Base-by-base conservation (phyloP, 148 eudicot species). In the Rheum nobile region DNA sequence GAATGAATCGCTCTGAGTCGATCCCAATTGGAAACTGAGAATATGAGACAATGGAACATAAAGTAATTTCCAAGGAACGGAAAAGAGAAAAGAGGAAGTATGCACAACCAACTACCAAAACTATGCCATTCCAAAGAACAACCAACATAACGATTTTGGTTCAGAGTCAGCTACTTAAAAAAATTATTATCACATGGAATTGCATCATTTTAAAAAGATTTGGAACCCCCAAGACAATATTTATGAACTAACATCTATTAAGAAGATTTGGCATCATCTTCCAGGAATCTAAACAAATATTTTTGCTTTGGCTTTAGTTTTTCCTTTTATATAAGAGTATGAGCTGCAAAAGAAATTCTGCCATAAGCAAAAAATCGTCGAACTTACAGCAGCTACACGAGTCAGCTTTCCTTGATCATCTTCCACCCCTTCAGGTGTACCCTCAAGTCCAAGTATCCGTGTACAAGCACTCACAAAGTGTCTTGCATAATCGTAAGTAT, bases 391-490 rank as follows among this genome's bases (percentile, higher is more conserved):
- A 82, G 98, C 96, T 46, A 94, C 98, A 78, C 98, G 97, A 34
- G 97, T 94, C 75, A 94, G 83, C 83, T 89, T 88, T 67, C 97
- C 98, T 80, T 94, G 95, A 79, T 91, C 96, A 83, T 94, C 97
- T 77, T 84, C 87, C 31, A 94, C 98, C 72, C 98, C 98, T 85
- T 94, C 98, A 43, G 98, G 98, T 72, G 97, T 94, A 74, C 98
- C 98, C 82, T 94, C 98, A 74, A 94, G 90, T 52, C 97, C 98
- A 80, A 94, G 95, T 74, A 94, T 94, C 76, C 98, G 97, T 75
- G 98, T 94, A 71, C 98, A 94, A 67, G 98, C 97, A 88, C 98
- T 94, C 38, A 94, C 98, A 80, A 94, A 94, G 81, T 94, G 98
- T 82, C 98, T 88, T 44, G 98, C 98, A 79, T 94, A 94, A 70